These are phyloP conservation scores for Mortierella polycephala DNA, from an alignment of 371 early-diverging fungal species.

Conservation along the genomic window DNA sequence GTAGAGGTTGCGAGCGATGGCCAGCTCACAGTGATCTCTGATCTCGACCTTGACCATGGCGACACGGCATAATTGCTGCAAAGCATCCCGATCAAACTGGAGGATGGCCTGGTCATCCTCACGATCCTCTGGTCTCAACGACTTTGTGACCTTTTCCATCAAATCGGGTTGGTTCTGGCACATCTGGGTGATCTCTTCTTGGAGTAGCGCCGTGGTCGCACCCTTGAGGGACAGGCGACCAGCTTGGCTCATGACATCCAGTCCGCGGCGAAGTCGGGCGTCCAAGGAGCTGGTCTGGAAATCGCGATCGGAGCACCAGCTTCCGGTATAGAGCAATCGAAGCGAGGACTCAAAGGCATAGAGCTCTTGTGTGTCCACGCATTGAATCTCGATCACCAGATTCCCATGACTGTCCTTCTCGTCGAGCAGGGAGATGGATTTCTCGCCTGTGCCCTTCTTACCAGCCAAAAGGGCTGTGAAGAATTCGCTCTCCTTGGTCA, in stretches of 20 bases:
- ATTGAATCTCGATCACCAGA: constrained; percentile 47
- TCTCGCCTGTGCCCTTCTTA: constrained; percentile 22
- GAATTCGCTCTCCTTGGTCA: constrained; percentile 47
- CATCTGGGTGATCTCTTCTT: constrained; percentile 50
- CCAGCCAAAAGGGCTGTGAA: constrained; percentile 40
- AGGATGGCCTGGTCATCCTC: constrained; percentile 54
- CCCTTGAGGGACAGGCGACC: constrained; percentile 29
- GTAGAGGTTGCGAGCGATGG: constrained; percentile 48
- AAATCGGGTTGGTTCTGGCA: constrained; percentile 50
- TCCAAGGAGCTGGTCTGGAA: constrained; percentile 46
- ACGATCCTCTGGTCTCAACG: constrained; percentile 39
- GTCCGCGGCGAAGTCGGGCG: constrained; percentile 48
- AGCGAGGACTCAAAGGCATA: constrained; percentile 49
- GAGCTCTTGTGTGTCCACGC: constrained; percentile 41
- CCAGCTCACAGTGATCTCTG: constrained; percentile 51
- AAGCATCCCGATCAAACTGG: constrained; percentile 48
- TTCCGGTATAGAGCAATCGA: constrained; percentile 49
- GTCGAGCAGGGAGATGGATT: constrained; percentile 33
- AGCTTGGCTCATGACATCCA: constrained; percentile 51
- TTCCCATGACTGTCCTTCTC: constrained; percentile 32
- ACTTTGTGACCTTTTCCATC: constrained; percentile 43
- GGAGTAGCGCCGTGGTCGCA: constrained; percentile 35
- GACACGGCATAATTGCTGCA: constrained; percentile 50
- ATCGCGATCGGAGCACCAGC: constrained; percentile 52
- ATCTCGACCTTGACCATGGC: constrained; percentile 48